Base-by-base conservation (phyloP, 2,329 filamentous ascomycete genomes). In the Metarhizium sp. region DNA sequence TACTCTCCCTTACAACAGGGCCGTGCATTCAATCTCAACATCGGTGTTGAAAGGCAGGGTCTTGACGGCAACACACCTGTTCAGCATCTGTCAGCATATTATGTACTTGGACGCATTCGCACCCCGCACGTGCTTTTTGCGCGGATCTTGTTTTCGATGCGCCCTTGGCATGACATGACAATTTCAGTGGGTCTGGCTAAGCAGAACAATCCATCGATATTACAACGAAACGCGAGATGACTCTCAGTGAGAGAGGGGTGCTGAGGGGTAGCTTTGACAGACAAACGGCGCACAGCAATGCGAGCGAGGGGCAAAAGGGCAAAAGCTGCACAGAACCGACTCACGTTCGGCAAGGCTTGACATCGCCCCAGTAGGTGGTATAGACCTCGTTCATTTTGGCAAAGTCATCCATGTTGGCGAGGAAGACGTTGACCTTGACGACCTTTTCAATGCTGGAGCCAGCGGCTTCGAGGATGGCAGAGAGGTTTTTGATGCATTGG, bases 331-430 rank as follows among this genome's bases (percentile, higher is more conserved):
- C 38, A 16, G 1, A 18, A 53, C 42, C 56, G 3, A 32, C 71
- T 63, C 61, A 74, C 73, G 73, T 74, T 56, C 72, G 67, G 59
- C 67, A 73, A 11, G 75, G 75, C 66, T 76, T 77, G 36, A 74
- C 66, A 8, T 76, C 71, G 20, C 71, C 74, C 73, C 89, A 90
- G 75, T 84, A 87, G 69, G 85, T 81, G 66, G 79, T 80, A 66
- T 89, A 90, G 51, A 86, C 79, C 63, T 79, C 78, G 71, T 90
- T 91, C 84, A 90, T 89, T 68, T 85, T 82, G 40, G 77, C 80
- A 66, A 90, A 90, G 70, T 90, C 78, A 59, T 79, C 81, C 86
- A 90, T 90, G 66, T 85, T 78, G 56, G 83, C 78, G 53, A 90
- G 75, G 75, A 90, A 90, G 63, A 90, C 84, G 62, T 81, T 83